Evolutionary conservation across 257 asterid genomes (phyloP), one percentile per base, ranked within the genome.

Genomic region (Plantago elongata): DNA sequence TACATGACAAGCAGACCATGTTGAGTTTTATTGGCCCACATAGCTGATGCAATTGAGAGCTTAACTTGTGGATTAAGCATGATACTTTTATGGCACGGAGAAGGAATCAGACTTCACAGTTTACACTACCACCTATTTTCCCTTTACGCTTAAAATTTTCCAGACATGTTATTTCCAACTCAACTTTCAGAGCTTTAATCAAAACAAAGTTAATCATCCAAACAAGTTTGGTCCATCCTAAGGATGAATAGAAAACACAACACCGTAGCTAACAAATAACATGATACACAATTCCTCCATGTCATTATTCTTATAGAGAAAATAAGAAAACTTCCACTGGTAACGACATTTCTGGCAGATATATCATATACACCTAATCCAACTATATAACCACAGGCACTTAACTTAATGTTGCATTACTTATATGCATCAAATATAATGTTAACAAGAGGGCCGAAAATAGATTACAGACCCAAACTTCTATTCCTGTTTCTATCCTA

Each of bases 201-300:
- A 13, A 3, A 48, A 48, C 52, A 47, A 47, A 47, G 9, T 18
- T 22, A 22, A 22, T 22, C 27, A 22, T 22, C 27, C 27, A 22
- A 22, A 22, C 27, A 22, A 22, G 27, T 22, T 22, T 22, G 27
- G 27, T 22, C 27, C 27, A 22, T 22, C 27, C 1, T 2, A 22
- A 22, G 27, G 27, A 22, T 22, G 27, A 22, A 22, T 22, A 22
- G 22, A 65, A 43, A 55, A 29, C 51, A 64, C 22, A 65, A 57
- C 18, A 42, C 63, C 29, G 13, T 54, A 8, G 18, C 14, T 4
- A 9, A 4, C 9, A 9, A 54, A 13, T 11, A 44, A 45, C 10
- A 4, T 13, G 62, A 1, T 30, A 43, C 37, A 6, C 15, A 22
- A 22, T 22, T 22, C 27, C 27, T 22, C 27, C 27, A 22, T 22